Evolutionary conservation across 2,329 filamentous ascomycete species (phyloP).

Genomic region (Coleophoma cylindrospora): DNA sequence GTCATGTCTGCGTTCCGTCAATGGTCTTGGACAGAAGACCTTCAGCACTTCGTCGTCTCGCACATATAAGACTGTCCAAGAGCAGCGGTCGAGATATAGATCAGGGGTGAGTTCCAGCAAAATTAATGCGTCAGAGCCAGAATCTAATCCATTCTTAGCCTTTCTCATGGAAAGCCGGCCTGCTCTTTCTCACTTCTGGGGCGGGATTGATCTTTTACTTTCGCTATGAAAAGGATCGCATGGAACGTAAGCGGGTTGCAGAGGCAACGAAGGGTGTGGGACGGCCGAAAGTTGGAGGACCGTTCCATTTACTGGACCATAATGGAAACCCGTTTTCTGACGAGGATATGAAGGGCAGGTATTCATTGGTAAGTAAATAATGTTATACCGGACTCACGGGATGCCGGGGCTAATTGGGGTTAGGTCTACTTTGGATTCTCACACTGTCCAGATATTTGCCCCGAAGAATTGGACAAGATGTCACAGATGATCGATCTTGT

Average conservation of each 20-base stretch:
- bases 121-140: neutral
- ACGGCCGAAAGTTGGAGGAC: slow-evolving; percentile 85
- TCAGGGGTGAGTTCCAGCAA: slow-evolving; percentile 19
- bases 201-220: slow-evolving; percentile 83
- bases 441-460: slow-evolving; percentile 97
- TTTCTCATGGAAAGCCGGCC: slow-evolving; percentile 87
- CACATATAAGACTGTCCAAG: slow-evolving; percentile 26
- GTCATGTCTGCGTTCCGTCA: slow-evolving; percentile 2
- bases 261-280: slow-evolving; percentile 93
- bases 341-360: slow-evolving; percentile 80
- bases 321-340: slow-evolving; percentile 73
- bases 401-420: slow-evolving; percentile 1
- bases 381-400: neutral
- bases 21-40: neutral
- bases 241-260: slow-evolving; percentile 83
- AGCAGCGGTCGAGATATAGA: slow-evolving; percentile 22
- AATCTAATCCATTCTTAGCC: slow-evolving; percentile 46
- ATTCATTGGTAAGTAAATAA: slow-evolving; percentile 60
- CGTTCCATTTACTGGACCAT: slow-evolving; percentile 78
- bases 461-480: slow-evolving; percentile 99
- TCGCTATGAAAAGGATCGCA: slow-evolving; percentile 83
- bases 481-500: slow-evolving; percentile 83
- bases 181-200: slow-evolving; percentile 79
- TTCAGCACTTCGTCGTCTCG: slow-evolving; percentile 12
- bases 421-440: slow-evolving; percentile 98